Percentiles rank a stretch among this genome's conserved stretches.
These are phyloP conservation scores for Pichia manshurica DNA, from an alignment of 805 yeast genomes.

Conservation along the genomic window DNA sequence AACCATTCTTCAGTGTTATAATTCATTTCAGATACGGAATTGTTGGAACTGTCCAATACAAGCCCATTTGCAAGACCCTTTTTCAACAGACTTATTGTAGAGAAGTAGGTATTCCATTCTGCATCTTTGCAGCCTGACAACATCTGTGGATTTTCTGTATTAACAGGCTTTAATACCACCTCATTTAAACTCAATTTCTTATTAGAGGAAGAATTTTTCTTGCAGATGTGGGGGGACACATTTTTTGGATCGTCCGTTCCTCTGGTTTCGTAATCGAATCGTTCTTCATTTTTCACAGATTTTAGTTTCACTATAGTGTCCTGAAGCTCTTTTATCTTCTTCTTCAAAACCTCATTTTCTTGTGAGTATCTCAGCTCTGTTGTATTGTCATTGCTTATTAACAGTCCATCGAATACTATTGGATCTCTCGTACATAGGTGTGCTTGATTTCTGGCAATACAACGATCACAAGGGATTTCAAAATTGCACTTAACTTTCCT, in stretches of 20 bases:
- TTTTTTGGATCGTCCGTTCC: background rate
- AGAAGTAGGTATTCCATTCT: conserved; percentile 26
- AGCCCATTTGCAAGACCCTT: conserved; percentile 24
- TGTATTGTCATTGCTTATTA: conserved; percentile 23
- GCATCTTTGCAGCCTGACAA: no score
- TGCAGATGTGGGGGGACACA: no score
- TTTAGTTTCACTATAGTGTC: conserved; percentile 17
- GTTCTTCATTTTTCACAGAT: background rate
- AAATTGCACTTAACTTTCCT: conserved; percentile 47
- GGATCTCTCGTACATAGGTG: conserved; percentile 32
- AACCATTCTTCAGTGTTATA: conserved; percentile 30
- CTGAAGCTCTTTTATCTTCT: conserved; percentile 25
- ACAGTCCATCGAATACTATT: conserved; percentile 30
- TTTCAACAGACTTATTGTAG: conserved; percentile 21
- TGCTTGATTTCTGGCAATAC: conserved; percentile 31
- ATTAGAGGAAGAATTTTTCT: background rate
- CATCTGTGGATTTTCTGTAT: no score
- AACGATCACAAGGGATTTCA: conserved; percentile 40
- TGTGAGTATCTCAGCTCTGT: conserved; percentile 22
- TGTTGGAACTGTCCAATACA: conserved; percentile 15
- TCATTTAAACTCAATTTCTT: background rate
- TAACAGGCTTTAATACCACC: background rate
- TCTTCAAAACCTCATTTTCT: conserved; percentile 27
- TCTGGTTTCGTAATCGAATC: background rate
- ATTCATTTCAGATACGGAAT: conserved; percentile 14